Evolutionary conservation across 345 rosid species (phyloP).

Genomic region (Eucalyptus paniculata): DNA sequence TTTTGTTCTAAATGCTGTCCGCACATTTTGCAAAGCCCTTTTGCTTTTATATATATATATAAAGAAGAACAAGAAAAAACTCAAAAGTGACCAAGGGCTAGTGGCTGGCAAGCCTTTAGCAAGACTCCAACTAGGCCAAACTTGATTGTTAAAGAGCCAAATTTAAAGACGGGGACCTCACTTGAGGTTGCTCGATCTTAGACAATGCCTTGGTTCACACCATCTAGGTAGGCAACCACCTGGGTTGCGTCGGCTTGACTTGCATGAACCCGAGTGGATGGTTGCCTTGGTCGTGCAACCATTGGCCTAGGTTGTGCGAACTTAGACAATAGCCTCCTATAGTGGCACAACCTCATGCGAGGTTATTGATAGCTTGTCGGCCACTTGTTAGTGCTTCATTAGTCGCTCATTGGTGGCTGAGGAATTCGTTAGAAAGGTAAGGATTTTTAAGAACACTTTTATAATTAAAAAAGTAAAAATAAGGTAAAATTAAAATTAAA

Average conservation of each 20-base stretch:
- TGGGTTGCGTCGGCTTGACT: accelerated
- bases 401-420: accelerated
- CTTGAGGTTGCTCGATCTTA: neutral
- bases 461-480: too few relatives aligned
- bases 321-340: accelerated
- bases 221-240: accelerated
- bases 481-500: too few relatives aligned
- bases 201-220: neutral
- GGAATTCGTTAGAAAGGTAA: too few relatives aligned
- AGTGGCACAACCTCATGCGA: accelerated
- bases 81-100: neutral
- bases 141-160: neutral
- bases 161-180: accelerated
- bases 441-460: neutral
- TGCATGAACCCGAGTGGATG: accelerated
- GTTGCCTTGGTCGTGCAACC: neutral
- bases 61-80: too few relatives aligned
- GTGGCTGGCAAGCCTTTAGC: neutral
- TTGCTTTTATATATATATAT: too few relatives aligned
- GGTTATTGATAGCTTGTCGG: too few relatives aligned
- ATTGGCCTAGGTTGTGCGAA: neutral
- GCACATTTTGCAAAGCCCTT: neutral
- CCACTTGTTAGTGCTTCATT: accelerated
- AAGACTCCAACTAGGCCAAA: neutral
- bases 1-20: accelerated